Evolutionary conservation across 176 grass and related monocot species (phyloP).

Genomic region (Triticum aestivum): IWGSC_CS_RefSeq_v2.1 NC_057807.1:638891112-638891611

Average conservation of each 20-base stretch:
- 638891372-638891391: conserved; percentile 57
- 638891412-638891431: not conserved
- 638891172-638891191: not conserved
- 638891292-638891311: conserved; percentile 89
- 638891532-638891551: conserved; percentile 58
- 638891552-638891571: conserved; percentile 53
- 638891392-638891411: conserved; percentile 69
- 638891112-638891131: not conserved
- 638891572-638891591: conserved; percentile 64
- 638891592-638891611: conserved; percentile 62
- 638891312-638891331: conserved; percentile 63
- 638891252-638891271: not conserved
- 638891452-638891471: not conserved
- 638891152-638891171: not conserved
- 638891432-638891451: not conserved
- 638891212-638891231: not conserved
- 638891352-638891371: conserved; percentile 71
- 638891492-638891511: not conserved
- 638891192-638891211: not conserved
- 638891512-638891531: conserved; percentile 70
- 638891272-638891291: conserved; percentile 57
- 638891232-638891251: not conserved
- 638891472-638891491: not conserved
- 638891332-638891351: conserved; percentile 73
- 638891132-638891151: not conserved